phyloP scores from a whole-genome alignment of 2,329 filamentous ascomycete species.

The Parastagonospora avenae region DNA sequence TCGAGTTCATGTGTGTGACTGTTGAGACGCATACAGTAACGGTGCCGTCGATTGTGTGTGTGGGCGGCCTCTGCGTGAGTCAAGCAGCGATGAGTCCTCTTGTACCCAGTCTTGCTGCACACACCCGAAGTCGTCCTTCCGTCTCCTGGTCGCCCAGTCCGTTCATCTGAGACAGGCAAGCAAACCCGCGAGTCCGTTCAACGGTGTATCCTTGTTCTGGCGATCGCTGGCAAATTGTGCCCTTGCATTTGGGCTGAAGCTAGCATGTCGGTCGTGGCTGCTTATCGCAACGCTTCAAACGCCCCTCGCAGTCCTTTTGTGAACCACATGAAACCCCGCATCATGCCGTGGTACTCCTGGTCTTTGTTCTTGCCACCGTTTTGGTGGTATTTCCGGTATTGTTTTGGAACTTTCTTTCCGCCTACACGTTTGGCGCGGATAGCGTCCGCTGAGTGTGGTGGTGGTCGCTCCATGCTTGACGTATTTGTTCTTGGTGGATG shows the following conservation, averaged over 20 bases:
- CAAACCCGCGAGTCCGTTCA: not conserved
- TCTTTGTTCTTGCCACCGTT: conserved; percentile 7
- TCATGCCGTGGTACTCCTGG: conserved; percentile 10
- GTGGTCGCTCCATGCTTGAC: conserved; percentile 12
- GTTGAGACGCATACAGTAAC: too few species aligned
- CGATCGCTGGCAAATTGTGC: not conserved
- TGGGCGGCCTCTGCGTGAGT: too few species aligned
- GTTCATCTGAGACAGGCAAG: too few species aligned
- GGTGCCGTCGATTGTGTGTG: too few species aligned
- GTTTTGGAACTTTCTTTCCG: conserved; percentile 23
- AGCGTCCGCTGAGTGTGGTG: conserved; percentile 20
- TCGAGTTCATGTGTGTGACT: too few species aligned
- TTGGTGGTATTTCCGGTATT: conserved; percentile 19
- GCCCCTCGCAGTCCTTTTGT: conserved; percentile 4
- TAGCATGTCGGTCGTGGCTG: too few species aligned
- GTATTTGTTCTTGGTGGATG: not conserved
- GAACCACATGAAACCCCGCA: conserved; percentile 1
- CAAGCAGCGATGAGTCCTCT: too few species aligned
- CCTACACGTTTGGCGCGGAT: conserved; percentile 18
- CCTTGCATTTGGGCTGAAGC: not conserved
- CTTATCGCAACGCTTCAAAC: conserved; percentile 6
- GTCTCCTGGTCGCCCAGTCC: too few species aligned
- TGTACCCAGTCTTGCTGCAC: too few species aligned
- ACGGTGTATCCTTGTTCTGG: not conserved
- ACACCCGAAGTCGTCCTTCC: too few species aligned